These are phyloP conservation scores for Cyathus striatus DNA, from an alignment of 768 basidiomycete species.

Conservation along the genomic window DNA sequence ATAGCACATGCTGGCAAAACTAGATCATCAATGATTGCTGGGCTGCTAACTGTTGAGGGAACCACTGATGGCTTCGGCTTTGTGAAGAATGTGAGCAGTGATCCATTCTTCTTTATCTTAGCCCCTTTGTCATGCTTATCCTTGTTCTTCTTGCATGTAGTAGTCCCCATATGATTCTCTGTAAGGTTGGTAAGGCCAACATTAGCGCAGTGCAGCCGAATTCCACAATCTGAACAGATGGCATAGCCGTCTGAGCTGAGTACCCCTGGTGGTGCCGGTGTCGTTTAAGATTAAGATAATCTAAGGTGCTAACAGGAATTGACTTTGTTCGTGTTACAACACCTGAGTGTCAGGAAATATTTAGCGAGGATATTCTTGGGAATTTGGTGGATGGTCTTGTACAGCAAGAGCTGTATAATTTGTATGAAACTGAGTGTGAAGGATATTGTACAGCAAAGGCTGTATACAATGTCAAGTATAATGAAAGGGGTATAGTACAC, in stretches of 20 bases:
- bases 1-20: background rate
- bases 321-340: too few species aligned
- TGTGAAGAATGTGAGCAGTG: constrained; percentile 8
- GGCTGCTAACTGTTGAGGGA: constrained; percentile 3
- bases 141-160: constrained; percentile 7
- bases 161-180: constrained; percentile 7
- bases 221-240: constrained; percentile 5
- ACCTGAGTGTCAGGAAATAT: too few species aligned
- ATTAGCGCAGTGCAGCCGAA: background rate
- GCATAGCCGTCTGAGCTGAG: constrained; percentile 6
- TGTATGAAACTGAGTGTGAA: too few species aligned
- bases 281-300: too few species aligned
- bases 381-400: too few species aligned
- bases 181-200: constrained; percentile 5
- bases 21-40: background rate
- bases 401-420: too few species aligned
- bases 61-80: background rate
- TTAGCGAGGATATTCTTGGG: too few species aligned
- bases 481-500: too few species aligned
- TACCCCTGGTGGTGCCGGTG: background rate
- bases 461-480: too few species aligned
- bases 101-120: constrained; percentile 6
- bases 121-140: constrained; percentile 9
- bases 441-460: too few species aligned
- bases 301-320: too few species aligned